Evolutionary conservation across 495 filamentous ascomycete genomes (phyloP), one percentile per base, ranked within the genome.

Genomic region (Aspergillus bridgeri): DNA sequence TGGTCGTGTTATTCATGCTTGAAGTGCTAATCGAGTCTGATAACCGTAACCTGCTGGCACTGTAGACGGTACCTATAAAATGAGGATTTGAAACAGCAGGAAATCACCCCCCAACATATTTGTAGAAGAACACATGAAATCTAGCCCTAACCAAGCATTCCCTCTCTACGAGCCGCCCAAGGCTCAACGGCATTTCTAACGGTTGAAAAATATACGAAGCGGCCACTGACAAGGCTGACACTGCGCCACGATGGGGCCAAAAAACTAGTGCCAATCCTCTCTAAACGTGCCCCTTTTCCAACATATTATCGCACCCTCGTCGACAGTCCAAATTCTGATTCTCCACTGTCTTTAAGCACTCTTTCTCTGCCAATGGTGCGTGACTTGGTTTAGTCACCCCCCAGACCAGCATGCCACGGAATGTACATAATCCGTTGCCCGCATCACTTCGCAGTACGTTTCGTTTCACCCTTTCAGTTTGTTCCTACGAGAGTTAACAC

Each of bases 381-480:
- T 25, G 17, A n/a, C 1, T 52, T 17, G 18, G 27, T 19, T 46
- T 46, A 1, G 22, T 29, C 5, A 19, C 27, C 5, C 20, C 6
- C 15, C 17, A 5, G 20, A 11, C 38, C 44, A 59, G 8, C 9
- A 76, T 76, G 72, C 69, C 70, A 21, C 59, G 80, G 50, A 78
- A 78, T 61, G 75, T 85, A 59, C 80, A 84, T 67, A 86, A 84
- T 61, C 82, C 82, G 49, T 68, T 86, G 55, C 83, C 83, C 48
- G 75, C 81, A 15, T 83, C 81, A 23, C 71, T 86, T 63, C 66
- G 71, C 48, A 83, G 81, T 83, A 66, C 48, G 75, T 73, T 38
- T 38, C 52, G 42, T 44, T 48, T 24, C 23, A 2, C 17, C n/a
- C n/a, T n/a, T n/a, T n/a, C 21, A 5, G 19, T 18, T 29, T 15